phyloP scores from a whole-genome alignment of 2,329 filamentous ascomycete species.

The Hortaea werneckii region DNA sequence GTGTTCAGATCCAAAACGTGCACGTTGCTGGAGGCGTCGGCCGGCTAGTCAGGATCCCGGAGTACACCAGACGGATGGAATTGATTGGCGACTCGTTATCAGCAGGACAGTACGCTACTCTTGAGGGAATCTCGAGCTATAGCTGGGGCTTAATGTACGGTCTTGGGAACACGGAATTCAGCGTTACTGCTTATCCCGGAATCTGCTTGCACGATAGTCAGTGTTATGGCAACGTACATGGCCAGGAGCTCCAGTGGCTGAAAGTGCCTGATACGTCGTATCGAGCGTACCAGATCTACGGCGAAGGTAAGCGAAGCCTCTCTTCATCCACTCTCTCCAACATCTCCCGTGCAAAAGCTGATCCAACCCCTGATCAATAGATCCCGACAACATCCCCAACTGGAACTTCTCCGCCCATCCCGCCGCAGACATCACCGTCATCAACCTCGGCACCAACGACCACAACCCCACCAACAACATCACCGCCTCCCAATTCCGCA shows the following conservation, averaged over 20 bases:
- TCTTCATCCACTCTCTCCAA: not conserved
- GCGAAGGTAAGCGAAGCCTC: not conserved
- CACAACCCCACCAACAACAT: constrained; percentile 32
- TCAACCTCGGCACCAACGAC: constrained; percentile 40
- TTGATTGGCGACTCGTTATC: constrained; percentile 41
- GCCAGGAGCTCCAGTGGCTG: constrained; percentile 46
- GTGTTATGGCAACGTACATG: constrained; percentile 41
- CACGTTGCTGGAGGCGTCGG: constrained; percentile 36
- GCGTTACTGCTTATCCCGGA: constrained; percentile 48
- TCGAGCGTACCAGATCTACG: constrained; percentile 37
- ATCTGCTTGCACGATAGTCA: constrained; percentile 47
- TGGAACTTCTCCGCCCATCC: constrained; percentile 27
- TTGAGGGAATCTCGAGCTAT: constrained; percentile 48
- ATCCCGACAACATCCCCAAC: constrained; percentile 15
- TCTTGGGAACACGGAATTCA: constrained; percentile 49
- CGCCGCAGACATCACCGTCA: constrained; percentile 33
- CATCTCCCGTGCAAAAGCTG: not conserved
- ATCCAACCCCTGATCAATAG: not conserved
- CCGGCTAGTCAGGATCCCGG: constrained; percentile 35
- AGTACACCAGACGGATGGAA: constrained; percentile 30
- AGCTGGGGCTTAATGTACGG: constrained; percentile 47
- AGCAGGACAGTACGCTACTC: constrained; percentile 47
- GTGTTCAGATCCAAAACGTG: constrained; percentile 47
- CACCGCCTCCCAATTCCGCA: constrained; percentile 27
- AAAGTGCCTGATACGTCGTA: constrained; percentile 45